Base-by-base conservation (phyloP, 1,284 basidiomycete genomes). In the Trichosporon sp. region DNA sequence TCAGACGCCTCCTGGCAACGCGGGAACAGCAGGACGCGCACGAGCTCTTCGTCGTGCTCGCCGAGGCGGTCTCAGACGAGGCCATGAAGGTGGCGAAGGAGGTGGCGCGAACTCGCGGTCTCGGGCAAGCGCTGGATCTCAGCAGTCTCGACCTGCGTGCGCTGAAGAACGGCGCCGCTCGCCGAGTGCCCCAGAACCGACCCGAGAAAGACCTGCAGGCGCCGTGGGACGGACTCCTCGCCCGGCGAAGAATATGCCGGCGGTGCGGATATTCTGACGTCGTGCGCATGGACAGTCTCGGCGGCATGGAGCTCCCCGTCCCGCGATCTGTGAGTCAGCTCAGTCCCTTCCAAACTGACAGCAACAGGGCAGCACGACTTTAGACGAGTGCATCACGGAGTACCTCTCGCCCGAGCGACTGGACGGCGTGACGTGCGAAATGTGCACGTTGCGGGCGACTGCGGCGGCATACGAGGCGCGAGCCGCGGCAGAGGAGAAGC, bases 11-110 rank as follows among this genome's bases (percentile, higher is more conserved):
- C 5, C 90, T 96, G 78, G 89, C 89, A 71, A 93, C 92, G 1
- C 89, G 92, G 14, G 92, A 96, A 79, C 94, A 97, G 81, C 94
- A 97, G 84, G 94, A 97, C 81, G 94, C 94, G 1, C 95, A 97
- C 78, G 95, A 97, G 80, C 87, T 97, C n/a, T 96, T 96, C 83
- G 90, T 95, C 76, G 89, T 96, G 46, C 85, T 97, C 21, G 91
- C 93, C 0, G 93, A 95, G 79, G 92, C 90, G 63, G 87, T 96
- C 76, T 93, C 93, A 82, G 90, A 90, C 71, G 94, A 97, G 82
- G 87, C 90, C 5, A 79, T 84, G 1, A 81, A 81, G 69, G 80
- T 84, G 14, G 80, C 79, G 7, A 71, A 70, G 2, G 83, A 84
- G 71, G 73, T 80, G 1, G 76, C 77, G 2, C 73, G 69, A 10